Percentiles rank a stretch among this genome's conserved stretches.
Evolutionary conservation across 2,329 filamentous ascomycete genomes (phyloP).

Genomic region (Ceratocystis ficicola): DNA sequence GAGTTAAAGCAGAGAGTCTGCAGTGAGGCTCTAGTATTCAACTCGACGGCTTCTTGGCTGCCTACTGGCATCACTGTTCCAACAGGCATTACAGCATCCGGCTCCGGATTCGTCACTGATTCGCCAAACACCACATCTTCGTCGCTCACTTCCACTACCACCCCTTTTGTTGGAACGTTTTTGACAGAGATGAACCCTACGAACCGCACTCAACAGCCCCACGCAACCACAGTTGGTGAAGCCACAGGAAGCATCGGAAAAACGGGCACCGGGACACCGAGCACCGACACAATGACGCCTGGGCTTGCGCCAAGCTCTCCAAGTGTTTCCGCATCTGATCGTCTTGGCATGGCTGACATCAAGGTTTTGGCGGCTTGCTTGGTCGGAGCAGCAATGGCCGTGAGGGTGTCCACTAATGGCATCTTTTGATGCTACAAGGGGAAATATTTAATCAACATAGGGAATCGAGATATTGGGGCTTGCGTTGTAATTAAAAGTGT

Average conservation of each 20-base stretch:
- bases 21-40: no score
- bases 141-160: neutral
- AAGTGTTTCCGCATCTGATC: neutral
- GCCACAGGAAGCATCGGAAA: neutral
- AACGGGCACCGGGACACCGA: neutral
- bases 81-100: neutral
- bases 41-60: neutral
- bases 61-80: neutral
- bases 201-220: neutral
- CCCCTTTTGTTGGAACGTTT: neutral
- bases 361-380: neutral
- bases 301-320: neutral
- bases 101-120: neutral
- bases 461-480: neutral
- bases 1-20: conserved; percentile 1
- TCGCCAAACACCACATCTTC: neutral
- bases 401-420: neutral
- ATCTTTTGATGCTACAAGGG: neutral
- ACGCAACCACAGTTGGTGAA: neutral
- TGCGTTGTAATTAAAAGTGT: neutral
- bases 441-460: neutral
- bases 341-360: neutral
- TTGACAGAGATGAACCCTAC: neutral
- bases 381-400: neutral
- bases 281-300: neutral